Conservation (phyloP, 2,329 filamentous ascomycete species). For the Colletotrichum brevisporum region DNA sequence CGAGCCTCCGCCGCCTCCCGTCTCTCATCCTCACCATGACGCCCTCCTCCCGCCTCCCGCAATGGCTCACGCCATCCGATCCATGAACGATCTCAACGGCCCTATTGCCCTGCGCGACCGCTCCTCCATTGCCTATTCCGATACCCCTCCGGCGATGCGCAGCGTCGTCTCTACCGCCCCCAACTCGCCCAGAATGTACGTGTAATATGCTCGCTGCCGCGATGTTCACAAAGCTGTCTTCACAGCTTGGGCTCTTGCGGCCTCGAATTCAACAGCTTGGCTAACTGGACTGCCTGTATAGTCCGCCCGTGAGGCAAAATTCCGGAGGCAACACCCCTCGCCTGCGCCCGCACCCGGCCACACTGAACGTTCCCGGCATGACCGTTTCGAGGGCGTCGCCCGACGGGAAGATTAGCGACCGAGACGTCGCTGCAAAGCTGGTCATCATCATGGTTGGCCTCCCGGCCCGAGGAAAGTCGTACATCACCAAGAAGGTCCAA, state of each 20-base stretch:
- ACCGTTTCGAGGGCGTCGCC: slow-evolving; percentile 96
- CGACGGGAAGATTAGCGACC: slow-evolving; percentile 91
- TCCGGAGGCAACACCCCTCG: slow-evolving; percentile 84
- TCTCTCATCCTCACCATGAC: slow-evolving; percentile 47
- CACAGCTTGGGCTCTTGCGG: slow-evolving; percentile 1
- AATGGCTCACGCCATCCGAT: slow-evolving; percentile 58
- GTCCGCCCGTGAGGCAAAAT: slow-evolving; percentile 78
- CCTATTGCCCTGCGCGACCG: slow-evolving; percentile 48
- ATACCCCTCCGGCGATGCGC: slow-evolving; percentile 69
- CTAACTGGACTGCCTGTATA: slow-evolving; percentile 53
- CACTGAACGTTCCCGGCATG: slow-evolving; percentile 95
- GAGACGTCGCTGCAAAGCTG: slow-evolving; percentile 95
- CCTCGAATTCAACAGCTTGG: slow-evolving; percentile 17
- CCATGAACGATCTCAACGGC: slow-evolving; percentile 58
- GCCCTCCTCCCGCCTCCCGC: slow-evolving; percentile 48
- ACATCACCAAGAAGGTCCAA: slow-evolving; percentile 98
- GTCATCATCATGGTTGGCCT: slow-evolving; percentile 99
- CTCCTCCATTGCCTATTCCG: slow-evolving; percentile 46
- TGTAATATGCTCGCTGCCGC: slow-evolving; percentile 38
- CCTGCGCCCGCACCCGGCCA: slow-evolving; percentile 87
- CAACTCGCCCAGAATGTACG: slow-evolving; percentile 72
- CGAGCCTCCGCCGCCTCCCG: slow-evolving; percentile 45
- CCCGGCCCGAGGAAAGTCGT: slow-evolving; percentile 95
- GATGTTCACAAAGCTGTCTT: slow-evolving; percentile 26
- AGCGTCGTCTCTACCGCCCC: slow-evolving; percentile 72